Percentiles rank a stretch among this genome's conserved stretches.
These are phyloP conservation scores for Strobilomyces echinocephalus DNA, from an alignment of 768 basidiomycete species.

Conservation along the genomic window DNA sequence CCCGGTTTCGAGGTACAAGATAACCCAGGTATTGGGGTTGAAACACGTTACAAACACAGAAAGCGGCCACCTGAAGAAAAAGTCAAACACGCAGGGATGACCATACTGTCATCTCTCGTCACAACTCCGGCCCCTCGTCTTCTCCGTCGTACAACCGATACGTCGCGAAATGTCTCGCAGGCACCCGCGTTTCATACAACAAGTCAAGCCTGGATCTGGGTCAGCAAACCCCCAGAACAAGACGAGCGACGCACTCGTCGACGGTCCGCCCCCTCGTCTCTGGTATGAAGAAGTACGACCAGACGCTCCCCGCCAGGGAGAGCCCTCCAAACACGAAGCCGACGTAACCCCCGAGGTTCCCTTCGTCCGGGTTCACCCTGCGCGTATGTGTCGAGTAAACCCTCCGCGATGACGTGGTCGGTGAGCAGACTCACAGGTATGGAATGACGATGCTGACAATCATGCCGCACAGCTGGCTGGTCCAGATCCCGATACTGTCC, in stretches of 20 bases:
- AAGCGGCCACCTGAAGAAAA: no score
- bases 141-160: constrained; percentile 13
- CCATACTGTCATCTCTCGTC: no score
- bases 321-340: constrained; percentile 26
- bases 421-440: constrained; percentile 9
- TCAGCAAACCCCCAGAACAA: neutral
- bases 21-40: no score
- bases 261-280: constrained; percentile 19
- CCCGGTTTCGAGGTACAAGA: no score
- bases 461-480: constrained; percentile 28
- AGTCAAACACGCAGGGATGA: no score
- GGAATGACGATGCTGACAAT: constrained; percentile 23
- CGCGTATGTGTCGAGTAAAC: no score
- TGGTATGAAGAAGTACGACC: neutral
- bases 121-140: neutral
- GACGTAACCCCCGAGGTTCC: neutral
- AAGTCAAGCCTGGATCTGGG: constrained; percentile 20
- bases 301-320: constrained; percentile 10
- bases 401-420: neutral
- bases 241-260: constrained; percentile 23
- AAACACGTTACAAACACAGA: no score
- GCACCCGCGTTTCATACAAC: no score
- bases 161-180: constrained; percentile 11
- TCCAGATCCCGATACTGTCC: constrained; percentile 24
- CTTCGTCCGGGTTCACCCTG: constrained; percentile 19